Evolutionary conservation across 495 filamentous ascomycete genomes (phyloP).

Genomic region (Penicillium manginii): DNA sequence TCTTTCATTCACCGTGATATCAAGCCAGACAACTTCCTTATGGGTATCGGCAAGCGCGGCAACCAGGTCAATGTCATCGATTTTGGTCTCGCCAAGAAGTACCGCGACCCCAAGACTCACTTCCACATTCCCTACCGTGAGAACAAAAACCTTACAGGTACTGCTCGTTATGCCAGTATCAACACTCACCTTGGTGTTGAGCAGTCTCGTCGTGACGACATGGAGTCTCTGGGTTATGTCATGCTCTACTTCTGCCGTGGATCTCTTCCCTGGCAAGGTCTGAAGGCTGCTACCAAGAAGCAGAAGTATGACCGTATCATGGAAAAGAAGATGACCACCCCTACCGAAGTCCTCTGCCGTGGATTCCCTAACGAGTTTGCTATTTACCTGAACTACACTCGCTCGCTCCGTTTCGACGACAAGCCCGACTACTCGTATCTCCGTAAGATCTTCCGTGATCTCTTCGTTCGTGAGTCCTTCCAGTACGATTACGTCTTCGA

Average conservation of each 20-base stretch:
- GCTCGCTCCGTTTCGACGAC: constrained; percentile 98
- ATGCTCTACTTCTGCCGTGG: constrained; percentile 99
- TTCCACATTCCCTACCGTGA: constrained; percentile 99
- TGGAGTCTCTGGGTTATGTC: constrained; percentile 99
- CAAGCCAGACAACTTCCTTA: constrained; percentile 99
- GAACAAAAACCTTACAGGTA: constrained; percentile 99
- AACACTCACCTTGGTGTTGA: constrained; percentile 99
- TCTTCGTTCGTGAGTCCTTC: constrained; percentile 99
- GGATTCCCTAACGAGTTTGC: constrained; percentile 99
- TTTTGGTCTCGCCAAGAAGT: constrained; percentile 99
- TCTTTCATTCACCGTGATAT: constrained; percentile 99
- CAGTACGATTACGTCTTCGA: constrained; percentile 99
- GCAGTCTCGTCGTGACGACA: constrained; percentile 98
- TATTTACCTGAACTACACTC: constrained; percentile 99
- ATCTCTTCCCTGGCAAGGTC: constrained; percentile 97
- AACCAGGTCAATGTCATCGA: constrained; percentile 99
- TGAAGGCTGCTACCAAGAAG: constrained; percentile 99
- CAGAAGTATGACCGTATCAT: constrained; percentile 99
- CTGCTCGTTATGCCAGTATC: constrained; percentile 98
- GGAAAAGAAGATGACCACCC: constrained; percentile 99
- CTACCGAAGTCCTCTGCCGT: constrained; percentile 98
- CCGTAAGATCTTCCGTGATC: constrained; percentile 99
- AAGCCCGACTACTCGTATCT: constrained; percentile 99
- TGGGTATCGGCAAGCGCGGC: constrained; percentile 99
- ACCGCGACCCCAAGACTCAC: constrained; percentile 99